These are phyloP conservation scores for Chenopodium formosanum DNA, from an alignment of 148 eudicot genomes.

Conservation along the genomic window DNA sequence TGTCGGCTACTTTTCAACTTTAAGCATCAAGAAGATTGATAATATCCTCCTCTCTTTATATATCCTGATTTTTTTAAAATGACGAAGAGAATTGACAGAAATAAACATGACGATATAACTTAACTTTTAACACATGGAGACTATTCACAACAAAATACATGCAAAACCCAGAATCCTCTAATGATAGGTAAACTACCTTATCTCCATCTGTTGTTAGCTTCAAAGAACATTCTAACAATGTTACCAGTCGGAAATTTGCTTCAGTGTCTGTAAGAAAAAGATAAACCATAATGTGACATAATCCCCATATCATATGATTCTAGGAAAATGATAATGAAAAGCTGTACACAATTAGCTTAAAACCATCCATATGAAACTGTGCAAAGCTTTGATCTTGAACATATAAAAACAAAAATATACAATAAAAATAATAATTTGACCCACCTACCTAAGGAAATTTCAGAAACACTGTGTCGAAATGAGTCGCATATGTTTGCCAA, in stretches of 20 bases:
- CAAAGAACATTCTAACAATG: slow-evolving; percentile 58
- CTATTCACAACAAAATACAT: not conserved
- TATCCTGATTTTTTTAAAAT: too few species aligned
- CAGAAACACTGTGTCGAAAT: slow-evolving; percentile 52
- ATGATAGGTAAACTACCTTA: slow-evolving; percentile 49
- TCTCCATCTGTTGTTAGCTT: slow-evolving; percentile 81
- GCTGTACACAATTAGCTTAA: not conserved
- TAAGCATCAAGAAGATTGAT: not conserved
- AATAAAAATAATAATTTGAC: not conserved
- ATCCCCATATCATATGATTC: slow-evolving; percentile 1
- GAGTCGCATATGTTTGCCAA: slow-evolving; percentile 91
- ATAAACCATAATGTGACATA: not conserved
- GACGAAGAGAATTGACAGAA: not conserved
- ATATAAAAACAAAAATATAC: too few species aligned
- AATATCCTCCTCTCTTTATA: not conserved
- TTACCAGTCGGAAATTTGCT: slow-evolving; percentile 37
- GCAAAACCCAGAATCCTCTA: not conserved
- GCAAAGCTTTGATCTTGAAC: not conserved
- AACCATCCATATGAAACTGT: not conserved
- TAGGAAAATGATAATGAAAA: not conserved
- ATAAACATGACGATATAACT: not conserved
- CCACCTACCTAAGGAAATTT: slow-evolving; percentile 48
- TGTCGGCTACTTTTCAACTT: not conserved
- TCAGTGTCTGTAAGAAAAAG: slow-evolving; percentile 39
- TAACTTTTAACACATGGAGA: not conserved